Evolutionary conservation across 140 eudicot genomes (phyloP).

Genomic region (Senecio squalidus): DNA sequence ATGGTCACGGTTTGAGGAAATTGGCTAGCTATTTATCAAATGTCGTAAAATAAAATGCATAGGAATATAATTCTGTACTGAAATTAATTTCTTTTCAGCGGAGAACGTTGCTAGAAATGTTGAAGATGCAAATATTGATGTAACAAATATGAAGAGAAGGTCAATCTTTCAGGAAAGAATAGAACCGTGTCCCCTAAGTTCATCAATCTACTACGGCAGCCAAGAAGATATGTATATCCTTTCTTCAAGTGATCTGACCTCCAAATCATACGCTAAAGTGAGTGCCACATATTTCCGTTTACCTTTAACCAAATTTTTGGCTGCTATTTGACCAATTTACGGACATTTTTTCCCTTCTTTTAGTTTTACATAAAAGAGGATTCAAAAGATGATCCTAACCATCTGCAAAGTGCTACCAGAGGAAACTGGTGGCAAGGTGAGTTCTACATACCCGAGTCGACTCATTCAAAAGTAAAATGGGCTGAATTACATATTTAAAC

Average conservation of each 20-base stretch:
- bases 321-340: neutral
- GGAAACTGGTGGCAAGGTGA: constrained; percentile 70
- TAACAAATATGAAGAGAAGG: constrained; percentile 23
- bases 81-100: constrained; percentile 6
- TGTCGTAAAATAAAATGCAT: neutral
- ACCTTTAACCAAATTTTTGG: constrained; percentile 1
- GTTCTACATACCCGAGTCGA: neutral
- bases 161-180: constrained; percentile 31
- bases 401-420: constrained; percentile 34
- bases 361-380: constrained; percentile 27
- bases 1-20: neutral
- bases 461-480: neutral
- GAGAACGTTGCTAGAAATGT: constrained; percentile 25
- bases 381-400: constrained; percentile 33
- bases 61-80: neutral
- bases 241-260: constrained; percentile 31
- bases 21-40: neutral
- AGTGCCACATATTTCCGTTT: constrained; percentile 10
- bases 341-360: neutral
- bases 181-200: constrained; percentile 42
- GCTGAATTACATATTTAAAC: neutral
- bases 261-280: constrained; percentile 28
- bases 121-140: constrained; percentile 15
- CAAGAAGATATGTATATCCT: constrained; percentile 49
- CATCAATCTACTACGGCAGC: constrained; percentile 52